A percentile compares a stretch with the other conserved stretches of the same genome.
Conservation (phyloP, 345 rosid species). For the Brassica nigra region DNA sequence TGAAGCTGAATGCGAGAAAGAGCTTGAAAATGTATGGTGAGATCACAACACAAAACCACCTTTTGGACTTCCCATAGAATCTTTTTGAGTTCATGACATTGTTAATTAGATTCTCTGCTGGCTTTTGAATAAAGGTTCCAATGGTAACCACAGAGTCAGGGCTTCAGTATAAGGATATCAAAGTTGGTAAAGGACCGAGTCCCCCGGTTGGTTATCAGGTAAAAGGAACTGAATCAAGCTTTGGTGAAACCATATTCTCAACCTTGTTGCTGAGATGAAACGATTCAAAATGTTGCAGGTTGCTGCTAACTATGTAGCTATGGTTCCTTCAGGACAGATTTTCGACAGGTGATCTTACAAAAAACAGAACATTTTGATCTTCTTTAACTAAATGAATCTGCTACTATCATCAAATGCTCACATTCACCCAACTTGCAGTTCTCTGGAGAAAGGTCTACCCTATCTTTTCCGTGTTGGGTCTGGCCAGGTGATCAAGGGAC, state of each 20-base stretch:
- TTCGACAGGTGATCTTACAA: slow-evolving; percentile 68
- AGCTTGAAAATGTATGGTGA: slow-evolving; percentile 99
- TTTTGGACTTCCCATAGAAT: background rate
- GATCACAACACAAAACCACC: slow-evolving; percentile 48
- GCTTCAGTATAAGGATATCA: slow-evolving; percentile 86
- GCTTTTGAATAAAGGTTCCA: slow-evolving; percentile 54
- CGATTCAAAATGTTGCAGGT: slow-evolving; percentile 48
- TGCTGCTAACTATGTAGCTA: slow-evolving; percentile 94
- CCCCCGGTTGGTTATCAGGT: slow-evolving; percentile 97
- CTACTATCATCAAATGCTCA: background rate
- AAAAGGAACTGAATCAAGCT: slow-evolving; percentile 5
- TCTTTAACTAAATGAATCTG: background rate
- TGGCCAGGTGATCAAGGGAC: slow-evolving; percentile 76
- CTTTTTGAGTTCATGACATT: slow-evolving; percentile 9
- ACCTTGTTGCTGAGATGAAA: background rate
- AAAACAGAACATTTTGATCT: background rate
- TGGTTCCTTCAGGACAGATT: slow-evolving; percentile 94
- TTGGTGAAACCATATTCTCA: background rate
- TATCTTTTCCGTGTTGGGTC: slow-evolving; percentile 93
- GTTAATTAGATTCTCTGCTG: background rate
- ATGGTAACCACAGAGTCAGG: slow-evolving; percentile 91
- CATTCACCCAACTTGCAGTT: slow-evolving; percentile 53
- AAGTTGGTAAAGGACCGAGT: slow-evolving; percentile 79
- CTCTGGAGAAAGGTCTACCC: slow-evolving; percentile 76
- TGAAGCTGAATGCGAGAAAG: slow-evolving; percentile 75